Percentiles rank a stretch among this genome's conserved stretches.
Conservation (phyloP, 495 filamentous ascomycete species). For the Penicillium coprophilum region DNA sequence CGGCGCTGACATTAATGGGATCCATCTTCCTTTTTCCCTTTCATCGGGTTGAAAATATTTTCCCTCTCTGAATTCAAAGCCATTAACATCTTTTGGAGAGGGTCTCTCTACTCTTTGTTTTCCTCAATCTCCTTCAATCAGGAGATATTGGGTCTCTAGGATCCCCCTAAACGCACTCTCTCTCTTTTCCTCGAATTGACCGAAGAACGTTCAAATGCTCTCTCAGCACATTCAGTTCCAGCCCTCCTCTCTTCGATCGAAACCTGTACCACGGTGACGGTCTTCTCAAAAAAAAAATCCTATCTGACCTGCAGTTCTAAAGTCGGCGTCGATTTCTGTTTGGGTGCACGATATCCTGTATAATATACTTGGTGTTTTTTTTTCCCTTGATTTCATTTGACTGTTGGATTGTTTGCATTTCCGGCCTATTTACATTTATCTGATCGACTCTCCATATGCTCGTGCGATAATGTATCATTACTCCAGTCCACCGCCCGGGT, state of each 20-base stretch:
- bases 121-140: conserved; percentile 5
- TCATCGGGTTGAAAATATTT: conserved; percentile 27
- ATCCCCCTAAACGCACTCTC: conserved; percentile 14
- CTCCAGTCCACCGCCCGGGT: conserved; percentile 48
- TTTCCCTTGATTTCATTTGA: conserved; percentile 23
- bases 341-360: conserved; percentile 52
- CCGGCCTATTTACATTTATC: conserved; percentile 15
- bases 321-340: conserved; percentile 42
- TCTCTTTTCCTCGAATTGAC: conserved; percentile 23
- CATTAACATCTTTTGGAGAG: conserved; percentile 13
- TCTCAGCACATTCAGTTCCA: conserved; percentile 40
- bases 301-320: conserved; percentile 18
- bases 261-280: conserved; percentile 51
- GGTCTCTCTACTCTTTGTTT: conserved; percentile 9
- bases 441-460: conserved; percentile 30
- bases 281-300: conserved; percentile 27
- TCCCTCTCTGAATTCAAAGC: conserved; percentile 21
- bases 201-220: conserved; percentile 53
- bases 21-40: conserved; percentile 18
- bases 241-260: conserved; percentile 46
- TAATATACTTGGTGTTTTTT: conserved; percentile 45
- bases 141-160: conserved; percentile 10
- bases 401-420: conserved; percentile 23
- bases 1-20: conserved; percentile 6
- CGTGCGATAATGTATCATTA: conserved; percentile 55